Evolutionary conservation across 2,329 filamentous ascomycete species (phyloP).

Genomic region (Colletotrichum sp.): DNA sequence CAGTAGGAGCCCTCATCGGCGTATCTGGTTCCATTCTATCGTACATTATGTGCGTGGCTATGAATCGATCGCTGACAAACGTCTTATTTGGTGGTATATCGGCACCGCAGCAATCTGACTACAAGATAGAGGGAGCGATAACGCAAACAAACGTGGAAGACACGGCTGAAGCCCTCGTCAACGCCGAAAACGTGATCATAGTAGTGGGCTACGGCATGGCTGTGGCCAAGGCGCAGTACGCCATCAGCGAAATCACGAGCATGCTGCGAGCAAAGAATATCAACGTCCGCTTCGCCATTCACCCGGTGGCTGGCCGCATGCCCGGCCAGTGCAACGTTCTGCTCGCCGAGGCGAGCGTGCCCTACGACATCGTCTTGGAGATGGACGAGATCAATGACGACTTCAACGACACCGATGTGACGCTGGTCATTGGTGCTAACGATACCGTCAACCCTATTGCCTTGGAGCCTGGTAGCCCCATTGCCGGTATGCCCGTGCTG

Average conservation of each 20-base stretch:
- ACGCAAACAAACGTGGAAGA: slow-evolving; percentile 83
- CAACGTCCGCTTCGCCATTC: slow-evolving; percentile 87
- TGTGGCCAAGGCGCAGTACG: slow-evolving; percentile 91
- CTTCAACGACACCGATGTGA: slow-evolving; percentile 83
- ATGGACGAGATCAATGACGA: slow-evolving; percentile 98
- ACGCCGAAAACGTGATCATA: slow-evolving; percentile 85
- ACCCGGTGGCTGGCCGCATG: slow-evolving; percentile 91
- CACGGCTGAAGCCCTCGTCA: slow-evolving; percentile 75
- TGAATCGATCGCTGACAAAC: slow-evolving; percentile 90
- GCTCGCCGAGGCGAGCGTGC: slow-evolving; percentile 84
- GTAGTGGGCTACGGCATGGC: slow-evolving; percentile 95
- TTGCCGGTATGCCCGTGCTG: slow-evolving; percentile 91
- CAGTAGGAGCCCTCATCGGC: slow-evolving; percentile 85
- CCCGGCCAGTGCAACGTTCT: slow-evolving; percentile 93
- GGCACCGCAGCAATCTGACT: slow-evolving; percentile 61
- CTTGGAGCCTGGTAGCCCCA: slow-evolving; percentile 80
- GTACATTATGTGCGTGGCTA: slow-evolving; percentile 86
- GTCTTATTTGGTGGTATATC: slow-evolving; percentile 86
- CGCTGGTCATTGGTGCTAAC: slow-evolving; percentile 89
- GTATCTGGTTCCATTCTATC: slow-evolving; percentile 89
- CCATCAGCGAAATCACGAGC: slow-evolving; percentile 81
- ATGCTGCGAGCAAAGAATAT: slow-evolving; percentile 77
- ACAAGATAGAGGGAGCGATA: slow-evolving; percentile 80
- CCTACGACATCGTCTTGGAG: slow-evolving; percentile 90
- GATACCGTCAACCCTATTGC: slow-evolving; percentile 93